These are phyloP conservation scores for Blepharisma japonicum DNA, from an alignment of 73 alveolate genomes.

Conservation along the genomic window DNA sequence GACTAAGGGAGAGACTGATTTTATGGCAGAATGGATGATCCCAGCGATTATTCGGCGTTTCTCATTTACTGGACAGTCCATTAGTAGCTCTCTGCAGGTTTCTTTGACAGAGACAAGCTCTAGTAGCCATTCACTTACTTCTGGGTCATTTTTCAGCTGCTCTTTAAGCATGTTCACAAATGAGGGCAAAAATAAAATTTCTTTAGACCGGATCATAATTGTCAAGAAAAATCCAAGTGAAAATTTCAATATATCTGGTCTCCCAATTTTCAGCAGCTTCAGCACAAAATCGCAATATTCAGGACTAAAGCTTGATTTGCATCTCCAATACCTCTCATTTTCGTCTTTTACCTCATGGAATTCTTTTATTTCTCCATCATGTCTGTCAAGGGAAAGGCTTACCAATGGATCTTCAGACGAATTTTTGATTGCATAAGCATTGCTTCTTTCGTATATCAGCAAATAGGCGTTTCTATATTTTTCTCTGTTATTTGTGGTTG, in stretches of 20 bases:
- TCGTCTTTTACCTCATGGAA: conserved; percentile 53
- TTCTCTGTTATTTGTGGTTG: conserved; percentile 27
- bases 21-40: conserved; percentile 45
- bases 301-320: conserved; percentile 63
- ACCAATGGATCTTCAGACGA: conserved; percentile 3
- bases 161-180: conserved; percentile 36
- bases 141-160: conserved; percentile 27
- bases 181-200: conserved; percentile 29
- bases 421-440: conserved; percentile 44
- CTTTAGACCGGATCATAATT: conserved; percentile 50
- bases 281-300: conserved; percentile 56
- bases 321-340: conserved; percentile 72
- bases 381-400: conserved; percentile 33
- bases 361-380: conserved; percentile 17
- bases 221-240: conserved; percentile 40
- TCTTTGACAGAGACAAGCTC: conserved; percentile 36
- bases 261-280: conserved; percentile 37
- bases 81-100: conserved; percentile 44
- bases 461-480: conserved; percentile 79
- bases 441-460: conserved; percentile 80
- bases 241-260: conserved; percentile 36
- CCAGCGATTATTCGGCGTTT: conserved; percentile 52
- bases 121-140: conserved; percentile 43
- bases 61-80: conserved; percentile 56
- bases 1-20: conserved; percentile 29